Base-by-base conservation (phyloP, 352 stramenopile genomes). In the Pythium rhizo-oryzae region DNA sequence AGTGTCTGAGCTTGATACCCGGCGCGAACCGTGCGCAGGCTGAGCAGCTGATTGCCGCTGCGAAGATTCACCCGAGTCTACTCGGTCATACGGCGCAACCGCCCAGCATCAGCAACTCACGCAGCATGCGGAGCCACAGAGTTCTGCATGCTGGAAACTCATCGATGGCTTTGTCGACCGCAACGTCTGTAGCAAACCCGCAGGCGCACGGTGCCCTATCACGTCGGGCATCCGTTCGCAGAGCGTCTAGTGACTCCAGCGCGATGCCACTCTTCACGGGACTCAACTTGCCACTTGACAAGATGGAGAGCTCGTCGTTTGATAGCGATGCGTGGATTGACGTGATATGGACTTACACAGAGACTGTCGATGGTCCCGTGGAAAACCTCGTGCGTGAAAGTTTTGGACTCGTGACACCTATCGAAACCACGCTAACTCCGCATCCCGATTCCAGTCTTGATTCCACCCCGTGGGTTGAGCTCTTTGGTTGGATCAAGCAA, bases 261-360 rank as follows among this genome's bases (percentile, higher is more conserved):
- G 82, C 55, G 13, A 25, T 55, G 25, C 58, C 25, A 25, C 70
- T 79, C n/a, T 67, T 78, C 0, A 59, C 55, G 0, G 47, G 30
- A 1, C 51, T 74, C 12, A 53, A 67, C n/a, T 11, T 70, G 1
- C 67, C 67, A 8, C 46, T 74, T 15, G 67, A 79, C 39, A 16
- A 6, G 2, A 33, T 82, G 15, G 44, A 43, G 13, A 53, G 35
- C 1, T 16, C 19, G 23, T 53, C 74, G 19, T 62, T 73, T 24
- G 67, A 73, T 8, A 43, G 74, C 23, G 52, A 53, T 43, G 64
- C 73, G 35, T 85, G 77, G 77, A 46, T 85, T 6, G 72, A 81
- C 18, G 13, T 75, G 0, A 24, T 81, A 54, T 85, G 77, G 77
- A 56, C 1, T 4, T 80, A 81, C 65, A 58, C 72, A 0, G 46